Evolutionary conservation across 1,139 yeast species (phyloP), one percentile per base, ranked within the genome.

Genomic region (Kodamaea fungicola): DNA sequence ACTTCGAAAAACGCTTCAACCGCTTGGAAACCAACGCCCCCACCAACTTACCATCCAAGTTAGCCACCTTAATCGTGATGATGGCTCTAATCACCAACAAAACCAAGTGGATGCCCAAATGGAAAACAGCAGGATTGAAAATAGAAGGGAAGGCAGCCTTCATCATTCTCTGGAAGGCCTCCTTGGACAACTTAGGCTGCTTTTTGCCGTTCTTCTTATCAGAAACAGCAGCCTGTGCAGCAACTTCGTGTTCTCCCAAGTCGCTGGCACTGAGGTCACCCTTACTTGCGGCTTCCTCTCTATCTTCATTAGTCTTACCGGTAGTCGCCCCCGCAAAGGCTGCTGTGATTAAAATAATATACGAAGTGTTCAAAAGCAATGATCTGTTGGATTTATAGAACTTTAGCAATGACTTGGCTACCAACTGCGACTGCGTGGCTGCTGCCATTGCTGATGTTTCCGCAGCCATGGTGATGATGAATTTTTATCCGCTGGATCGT

Each of bases 41-140:
- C 4, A 90, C 96, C 38, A 90, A 67, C 52, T 73, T 71, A 50
- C 97, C 97, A 59, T 90, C 97, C 43, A 90, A 69, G 12, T 83
- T 79, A 3, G 97, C 97, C 16, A 89, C 94, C 52, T 82, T 80
- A 36, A 90, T 71, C 2, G 96, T 83, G 28, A 90, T 64, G 28
- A 83, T 60, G 0, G 96, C 94, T 47, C 96, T 73, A 4, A 75
- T 50, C 3, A 86, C 75, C 36, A 89, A 67, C 21, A 88, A 67
- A 1, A 69, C 58, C 6, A 89, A 60, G 57, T 90, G 95, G 0
- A 78, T 51, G 0, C 62, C 47, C 32, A 88, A 71, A 45, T 62
- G 59, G 35, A 65, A 58, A 36, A 76, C 60, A 3, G 70, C 61
- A 8, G 59, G 49, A 46, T 66, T 63, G 21, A 48, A 45, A 16